Conservation (phyloP, 148 eudicot genomes). For the Cornus florida region DNA sequence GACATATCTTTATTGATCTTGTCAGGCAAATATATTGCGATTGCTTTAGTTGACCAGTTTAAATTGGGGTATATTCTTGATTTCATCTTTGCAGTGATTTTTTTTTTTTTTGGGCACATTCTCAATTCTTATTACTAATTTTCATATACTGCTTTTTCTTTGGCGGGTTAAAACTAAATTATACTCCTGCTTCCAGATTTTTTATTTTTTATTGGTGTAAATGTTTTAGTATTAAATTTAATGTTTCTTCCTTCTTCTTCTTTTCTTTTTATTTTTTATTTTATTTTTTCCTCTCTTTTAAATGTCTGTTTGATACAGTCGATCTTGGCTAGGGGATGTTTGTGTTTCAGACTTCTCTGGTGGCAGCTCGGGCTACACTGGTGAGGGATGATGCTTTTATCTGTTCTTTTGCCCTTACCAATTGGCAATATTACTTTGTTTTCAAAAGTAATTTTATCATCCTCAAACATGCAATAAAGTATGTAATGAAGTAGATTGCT, state of each 20-base stretch:
- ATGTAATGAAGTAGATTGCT: too few species aligned
- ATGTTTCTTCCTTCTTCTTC: not conserved
- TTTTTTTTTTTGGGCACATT: not conserved
- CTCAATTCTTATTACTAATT: not conserved
- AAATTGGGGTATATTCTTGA: constrained; percentile 54
- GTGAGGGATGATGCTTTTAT: constrained; percentile 32
- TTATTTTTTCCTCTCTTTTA: not conserved
- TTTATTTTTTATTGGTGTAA: not conserved
- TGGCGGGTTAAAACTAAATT: too few species aligned
- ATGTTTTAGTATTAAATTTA: not conserved
- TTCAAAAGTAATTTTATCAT: not conserved
- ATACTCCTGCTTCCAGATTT: not conserved
- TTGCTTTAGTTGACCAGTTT: constrained; percentile 91
- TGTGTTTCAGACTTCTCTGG: constrained; percentile 50
- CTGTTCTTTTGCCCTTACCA: not conserved
- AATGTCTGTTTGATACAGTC: constrained; percentile 39
- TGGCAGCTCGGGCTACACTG: constrained; percentile 70
- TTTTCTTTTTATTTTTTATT: too few species aligned
- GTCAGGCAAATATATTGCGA: constrained; percentile 84
- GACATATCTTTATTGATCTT: constrained; percentile 67
- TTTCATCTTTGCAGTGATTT: not conserved
- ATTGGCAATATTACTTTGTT: not conserved
- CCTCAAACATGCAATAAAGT: too few species aligned
- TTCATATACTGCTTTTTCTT: not conserved
- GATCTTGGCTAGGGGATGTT: constrained; percentile 61